phyloP scores from a whole-genome alignment of 1,284 basidiomycete genomes.

The Trichosporon coremiiforme region DNA sequence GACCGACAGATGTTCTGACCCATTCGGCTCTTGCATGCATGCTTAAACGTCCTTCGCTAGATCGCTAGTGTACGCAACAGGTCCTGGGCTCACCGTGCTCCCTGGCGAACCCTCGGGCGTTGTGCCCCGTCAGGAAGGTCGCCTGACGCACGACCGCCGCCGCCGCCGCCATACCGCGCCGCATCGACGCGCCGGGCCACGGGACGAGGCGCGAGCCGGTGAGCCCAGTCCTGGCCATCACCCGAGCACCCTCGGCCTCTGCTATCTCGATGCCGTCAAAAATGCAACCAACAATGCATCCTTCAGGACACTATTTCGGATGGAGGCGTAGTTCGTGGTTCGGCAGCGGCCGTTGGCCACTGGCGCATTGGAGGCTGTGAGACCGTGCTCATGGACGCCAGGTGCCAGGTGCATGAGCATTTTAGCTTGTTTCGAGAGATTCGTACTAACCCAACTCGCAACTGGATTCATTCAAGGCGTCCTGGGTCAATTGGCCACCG shows the following conservation, averaged over 20 bases:
- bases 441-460: slow-evolving; percentile 7
- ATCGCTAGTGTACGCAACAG: background rate
- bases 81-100: background rate
- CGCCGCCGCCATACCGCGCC: background rate
- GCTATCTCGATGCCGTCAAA: background rate
- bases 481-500: slow-evolving; percentile 14
- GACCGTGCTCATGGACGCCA: background rate
- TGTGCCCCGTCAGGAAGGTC: background rate
- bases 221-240: background rate
- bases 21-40: slow-evolving; percentile 2
- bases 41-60: slow-evolving; percentile 7
- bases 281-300: background rate
- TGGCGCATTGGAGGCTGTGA: background rate
- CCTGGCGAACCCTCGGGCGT: background rate
- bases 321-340: background rate
- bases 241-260: background rate
- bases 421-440: slow-evolving; percentile 13
- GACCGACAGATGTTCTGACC: background rate
- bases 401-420: background rate
- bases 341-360: background rate
- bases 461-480: slow-evolving; percentile 4
- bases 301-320: background rate
- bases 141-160: slow-evolving; percentile 4
- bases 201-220: background rate
- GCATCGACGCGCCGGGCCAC: background rate